Evolutionary conservation across 176 grass and related monocot species (phyloP), one percentile per base, ranked within the genome.

Genomic region (Aegilops bicornis): DNA sequence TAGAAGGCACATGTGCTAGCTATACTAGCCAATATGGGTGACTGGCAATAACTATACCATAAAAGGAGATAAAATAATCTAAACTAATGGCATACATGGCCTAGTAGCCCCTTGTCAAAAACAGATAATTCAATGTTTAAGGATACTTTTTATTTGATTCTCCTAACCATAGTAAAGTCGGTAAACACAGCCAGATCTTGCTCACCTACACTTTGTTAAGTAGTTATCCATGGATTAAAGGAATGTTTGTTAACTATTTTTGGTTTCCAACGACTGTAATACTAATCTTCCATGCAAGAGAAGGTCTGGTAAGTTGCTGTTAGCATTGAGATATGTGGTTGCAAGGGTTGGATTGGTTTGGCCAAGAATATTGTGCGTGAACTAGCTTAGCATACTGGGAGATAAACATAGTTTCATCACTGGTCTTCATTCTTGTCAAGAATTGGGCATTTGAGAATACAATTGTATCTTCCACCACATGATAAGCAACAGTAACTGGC

Each of bases 41-140:
- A 35, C 69, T 76, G 48, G 81, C 64, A 56, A 54, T 56, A 83
- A 43, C 13, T 20, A 83, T 84, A 47, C 20, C 77, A 50, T 63
- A 42, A 84, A 13, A 70, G 17, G 10, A 63, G 25, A 6, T 56
- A 19, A 25, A 17, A 62, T 82, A 70, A 70, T 68, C 5, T 10
- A 79, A 80, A 80, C 45, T 56, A 76, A 60, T 82, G 22, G 50
- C 37, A 52, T 8, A 76, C 9, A 67, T 47, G 32, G 61, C 16
- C 22, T 22, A 69, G 77, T 69, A 76, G 37, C 63, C 9, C 64
- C 48, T 37, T 74, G 31, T 59, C 63, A 59, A 16, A 47, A 81
- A 81, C 9, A 7, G 71, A 71, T 54, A 40, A 73, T 45, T 6
- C 31, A 66, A 80, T 79, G 29, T 43, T 25, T 66, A 10, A 32